These are phyloP conservation scores for Ceratobasidium sp. DNA, from an alignment of 1,284 basidiomycete species.

Conservation along the genomic window DNA sequence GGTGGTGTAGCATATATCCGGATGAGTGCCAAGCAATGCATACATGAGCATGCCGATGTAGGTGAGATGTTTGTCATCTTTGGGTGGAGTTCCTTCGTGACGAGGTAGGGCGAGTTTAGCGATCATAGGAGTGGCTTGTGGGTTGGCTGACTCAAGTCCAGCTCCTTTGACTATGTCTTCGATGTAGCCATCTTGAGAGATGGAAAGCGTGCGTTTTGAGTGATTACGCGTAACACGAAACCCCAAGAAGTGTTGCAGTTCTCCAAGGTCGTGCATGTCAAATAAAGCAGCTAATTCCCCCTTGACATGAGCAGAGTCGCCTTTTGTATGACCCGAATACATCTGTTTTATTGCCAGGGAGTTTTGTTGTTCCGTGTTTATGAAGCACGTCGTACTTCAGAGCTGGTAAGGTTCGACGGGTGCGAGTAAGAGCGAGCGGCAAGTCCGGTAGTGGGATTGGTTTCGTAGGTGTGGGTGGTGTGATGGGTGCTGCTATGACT, in stretches of 20 bases:
- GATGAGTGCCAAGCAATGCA: neutral
- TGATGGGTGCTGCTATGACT: neutral
- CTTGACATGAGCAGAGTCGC: conserved; percentile 2
- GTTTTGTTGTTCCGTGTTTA: neutral
- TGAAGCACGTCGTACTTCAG: neutral
- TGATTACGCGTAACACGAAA: neutral
- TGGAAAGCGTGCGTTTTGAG: neutral
- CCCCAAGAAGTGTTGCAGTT: conserved; percentile 6
- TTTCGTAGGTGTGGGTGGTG: neutral
- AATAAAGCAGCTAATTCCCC: conserved; percentile 6
- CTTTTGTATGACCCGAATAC: neutral
- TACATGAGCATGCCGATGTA: conserved; percentile 6
- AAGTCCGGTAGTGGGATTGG: too few relatives aligned
- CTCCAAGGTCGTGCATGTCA: conserved; percentile 10
- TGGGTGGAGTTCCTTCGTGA: neutral
- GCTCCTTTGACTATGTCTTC: neutral
- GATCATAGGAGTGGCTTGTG: neutral
- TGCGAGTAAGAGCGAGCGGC: neutral
- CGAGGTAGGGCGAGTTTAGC: neutral
- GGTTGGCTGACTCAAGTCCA: neutral
- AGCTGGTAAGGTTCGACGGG: neutral
- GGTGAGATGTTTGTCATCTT: neutral
- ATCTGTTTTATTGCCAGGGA: neutral
- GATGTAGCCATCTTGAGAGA: conserved; percentile 8
- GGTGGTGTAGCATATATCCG: neutral